phyloP scores from a whole-genome alignment of 345 rosid genomes.

The Combretum micranthum region DNA sequence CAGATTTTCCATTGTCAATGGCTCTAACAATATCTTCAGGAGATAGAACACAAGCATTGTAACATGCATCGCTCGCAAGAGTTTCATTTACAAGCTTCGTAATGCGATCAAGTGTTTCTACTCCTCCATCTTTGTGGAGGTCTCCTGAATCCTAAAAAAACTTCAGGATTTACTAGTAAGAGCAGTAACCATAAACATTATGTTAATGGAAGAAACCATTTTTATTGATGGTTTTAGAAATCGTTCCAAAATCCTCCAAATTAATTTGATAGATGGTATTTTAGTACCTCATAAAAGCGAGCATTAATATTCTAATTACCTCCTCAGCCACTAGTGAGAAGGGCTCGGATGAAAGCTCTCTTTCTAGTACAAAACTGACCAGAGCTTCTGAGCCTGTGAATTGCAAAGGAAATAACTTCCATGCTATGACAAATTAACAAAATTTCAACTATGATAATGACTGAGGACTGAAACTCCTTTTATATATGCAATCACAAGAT shows the following conservation, averaged over 20 bases:
- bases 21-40: constrained; percentile 58
- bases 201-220: too few species aligned
- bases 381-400: constrained; percentile 85
- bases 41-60: constrained; percentile 38
- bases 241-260: too few species aligned
- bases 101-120: constrained; percentile 59
- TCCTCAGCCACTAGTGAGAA: constrained; percentile 93
- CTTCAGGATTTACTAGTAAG: background rate
- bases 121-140: constrained; percentile 55
- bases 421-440: background rate
- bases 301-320: constrained; percentile 31
- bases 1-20: constrained; percentile 77
- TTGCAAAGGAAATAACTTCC: background rate
- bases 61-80: constrained; percentile 48
- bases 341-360: constrained; percentile 58
- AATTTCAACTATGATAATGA: background rate
- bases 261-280: background rate
- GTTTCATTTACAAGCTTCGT: constrained; percentile 81
- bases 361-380: too few species aligned
- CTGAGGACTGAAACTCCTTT: too few species aligned
- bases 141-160: constrained; percentile 71
- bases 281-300: constrained; percentile 1
- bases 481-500: too few species aligned
- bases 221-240: too few species aligned
- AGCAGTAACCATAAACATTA: too few species aligned